Conservation (phyloP, 164 flowering plant species). For the Saururus chinensis region DNA sequence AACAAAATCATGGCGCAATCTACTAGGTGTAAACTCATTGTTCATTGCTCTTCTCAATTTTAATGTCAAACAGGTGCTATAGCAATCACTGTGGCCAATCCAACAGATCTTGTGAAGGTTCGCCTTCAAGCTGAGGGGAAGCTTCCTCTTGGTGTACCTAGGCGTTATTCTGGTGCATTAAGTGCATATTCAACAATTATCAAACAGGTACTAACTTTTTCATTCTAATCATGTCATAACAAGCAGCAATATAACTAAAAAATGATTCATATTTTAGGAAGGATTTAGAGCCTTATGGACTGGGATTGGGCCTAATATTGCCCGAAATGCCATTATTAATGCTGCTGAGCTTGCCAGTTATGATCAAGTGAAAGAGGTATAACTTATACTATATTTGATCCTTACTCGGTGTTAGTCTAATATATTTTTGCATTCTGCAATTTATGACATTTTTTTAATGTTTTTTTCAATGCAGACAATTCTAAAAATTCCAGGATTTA, state of each 20-base stretch:
- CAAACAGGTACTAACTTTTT: constrained; percentile 41
- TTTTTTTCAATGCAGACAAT: constrained; percentile 55
- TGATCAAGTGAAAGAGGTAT: constrained; percentile 91
- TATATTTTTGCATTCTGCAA: neutral
- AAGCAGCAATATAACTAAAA: neutral
- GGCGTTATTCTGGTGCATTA: constrained; percentile 76
- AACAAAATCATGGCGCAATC: neutral
- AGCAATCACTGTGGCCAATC: constrained; percentile 85
- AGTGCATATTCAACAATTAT: constrained; percentile 77
- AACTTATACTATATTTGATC: neutral
- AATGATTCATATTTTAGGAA: constrained; percentile 37
- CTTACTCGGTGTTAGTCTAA: neutral
- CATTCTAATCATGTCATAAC: neutral
- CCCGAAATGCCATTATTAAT: constrained; percentile 87
- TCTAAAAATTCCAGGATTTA: constrained; percentile 85
- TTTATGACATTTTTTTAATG: constrained; percentile 4
- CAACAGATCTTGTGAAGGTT: constrained; percentile 97
- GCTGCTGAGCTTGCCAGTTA: constrained; percentile 98
- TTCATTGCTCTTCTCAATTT: constrained; percentile 1
- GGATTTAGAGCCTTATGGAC: constrained; percentile 91
- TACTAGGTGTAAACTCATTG: neutral
- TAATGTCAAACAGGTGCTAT: constrained; percentile 57
- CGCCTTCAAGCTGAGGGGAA: constrained; percentile 96
- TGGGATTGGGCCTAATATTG: constrained; percentile 89
- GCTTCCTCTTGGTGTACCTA: constrained; percentile 70